Percentiles rank a stretch among this genome's conserved stretches.
phyloP scores from a whole-genome alignment of 2,329 filamentous ascomycete species.

The Talaromyces sp. region DNA sequence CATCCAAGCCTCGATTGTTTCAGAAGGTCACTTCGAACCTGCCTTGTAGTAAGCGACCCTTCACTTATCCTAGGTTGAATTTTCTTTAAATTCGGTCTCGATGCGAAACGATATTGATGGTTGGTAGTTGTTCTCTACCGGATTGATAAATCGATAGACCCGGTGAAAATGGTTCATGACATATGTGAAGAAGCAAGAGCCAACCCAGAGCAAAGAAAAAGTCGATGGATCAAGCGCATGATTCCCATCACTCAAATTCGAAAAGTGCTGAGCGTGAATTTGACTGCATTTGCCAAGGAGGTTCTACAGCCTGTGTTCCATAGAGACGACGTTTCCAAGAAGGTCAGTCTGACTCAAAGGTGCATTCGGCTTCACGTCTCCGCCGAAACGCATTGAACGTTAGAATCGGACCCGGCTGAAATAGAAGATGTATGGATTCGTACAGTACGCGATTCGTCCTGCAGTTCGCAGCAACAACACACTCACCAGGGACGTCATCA shows the following conservation, averaged over 20 bases:
- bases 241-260: conserved; percentile 57
- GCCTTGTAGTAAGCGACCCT: conserved; percentile 38
- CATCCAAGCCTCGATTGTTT: conserved; percentile 47
- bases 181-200: conserved; percentile 56
- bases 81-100: not conserved
- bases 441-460: conserved; percentile 60
- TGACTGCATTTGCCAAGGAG: conserved; percentile 54
- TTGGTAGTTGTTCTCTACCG: conserved; percentile 56
- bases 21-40: conserved; percentile 53
- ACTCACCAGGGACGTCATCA: conserved; percentile 55
- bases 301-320: conserved; percentile 60
- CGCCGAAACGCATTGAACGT: not conserved
- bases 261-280: conserved; percentile 55
- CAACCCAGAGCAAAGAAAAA: conserved; percentile 50
- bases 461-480: conserved; percentile 58
- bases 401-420: not conserved
- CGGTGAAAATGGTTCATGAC: conserved; percentile 56
- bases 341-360: conserved; percentile 43
- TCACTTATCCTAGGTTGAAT: not conserved
- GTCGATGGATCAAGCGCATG: conserved; percentile 58
- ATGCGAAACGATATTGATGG: not conserved
- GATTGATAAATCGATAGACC: conserved; percentile 54
- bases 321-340: conserved; percentile 48
- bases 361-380: not conserved
- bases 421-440: not conserved